Conservation (phyloP, 139 green algal genomes). For the Closterium sp. region DNA sequence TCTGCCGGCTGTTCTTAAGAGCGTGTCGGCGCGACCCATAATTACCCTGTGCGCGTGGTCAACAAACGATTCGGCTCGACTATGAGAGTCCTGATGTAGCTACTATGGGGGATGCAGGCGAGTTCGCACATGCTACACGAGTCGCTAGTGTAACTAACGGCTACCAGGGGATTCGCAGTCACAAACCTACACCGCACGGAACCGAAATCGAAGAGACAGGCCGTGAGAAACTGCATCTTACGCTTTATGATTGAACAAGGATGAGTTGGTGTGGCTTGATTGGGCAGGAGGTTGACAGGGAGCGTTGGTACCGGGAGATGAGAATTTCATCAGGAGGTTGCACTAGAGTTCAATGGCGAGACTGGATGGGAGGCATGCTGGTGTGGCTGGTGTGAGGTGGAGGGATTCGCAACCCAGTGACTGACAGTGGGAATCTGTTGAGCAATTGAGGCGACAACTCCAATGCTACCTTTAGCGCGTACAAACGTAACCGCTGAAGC, state of each 20-base stretch:
- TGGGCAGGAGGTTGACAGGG: no score
- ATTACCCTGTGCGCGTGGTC: background rate
- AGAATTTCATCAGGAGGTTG: no score
- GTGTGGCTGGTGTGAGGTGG: background rate
- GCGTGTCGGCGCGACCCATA: background rate
- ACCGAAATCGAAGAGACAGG: no score
- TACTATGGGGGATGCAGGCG: background rate
- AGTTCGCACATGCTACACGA: background rate
- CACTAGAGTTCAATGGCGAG: background rate
- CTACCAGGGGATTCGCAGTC: background rate
- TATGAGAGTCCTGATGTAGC: background rate
- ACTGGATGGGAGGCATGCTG: background rate
- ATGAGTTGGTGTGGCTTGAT: no score
- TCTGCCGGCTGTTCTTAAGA: background rate
- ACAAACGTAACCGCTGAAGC: no score
- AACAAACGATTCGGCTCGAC: no score
- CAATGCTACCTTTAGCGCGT: background rate
- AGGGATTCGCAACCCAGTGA: no score
- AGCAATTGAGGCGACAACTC: no score
- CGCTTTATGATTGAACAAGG: background rate
- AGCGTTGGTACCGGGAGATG: no score
- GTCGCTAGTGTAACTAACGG: background rate
- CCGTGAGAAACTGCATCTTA: no score
- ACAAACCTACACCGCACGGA: no score
- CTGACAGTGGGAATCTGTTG: no score